Conservation (phyloP, 805 yeast species). For the Barnettozyma vustinii region DNA sequence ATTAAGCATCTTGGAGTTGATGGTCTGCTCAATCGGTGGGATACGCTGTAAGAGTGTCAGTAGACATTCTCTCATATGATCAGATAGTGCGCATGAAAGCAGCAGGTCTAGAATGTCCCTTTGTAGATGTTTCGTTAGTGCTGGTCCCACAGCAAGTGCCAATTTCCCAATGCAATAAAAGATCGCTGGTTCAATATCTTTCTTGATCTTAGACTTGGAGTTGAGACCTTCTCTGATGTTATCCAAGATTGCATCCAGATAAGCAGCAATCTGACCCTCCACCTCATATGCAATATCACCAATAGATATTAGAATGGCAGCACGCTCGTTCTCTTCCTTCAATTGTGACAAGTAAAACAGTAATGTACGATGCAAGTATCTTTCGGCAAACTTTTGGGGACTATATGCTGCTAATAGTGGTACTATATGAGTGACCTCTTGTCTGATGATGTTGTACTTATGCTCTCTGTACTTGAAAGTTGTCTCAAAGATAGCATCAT, state of each 20-base stretch:
- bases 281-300: conserved; percentile 79
- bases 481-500: conserved; percentile 72
- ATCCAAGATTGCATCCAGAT: conserved; percentile 80
- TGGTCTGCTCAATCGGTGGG: conserved; percentile 72
- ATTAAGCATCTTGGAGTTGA: conserved; percentile 67
- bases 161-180: conserved; percentile 85
- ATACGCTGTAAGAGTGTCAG: conserved; percentile 62
- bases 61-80: conserved; percentile 72
- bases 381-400: conserved; percentile 67
- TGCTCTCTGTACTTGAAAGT: conserved; percentile 72
- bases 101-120: conserved; percentile 74
- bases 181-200: conserved; percentile 77
- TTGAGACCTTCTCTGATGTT: conserved; percentile 76
- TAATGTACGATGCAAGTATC: conserved; percentile 75
- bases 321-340: conserved; percentile 69
- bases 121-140: conserved; percentile 82
- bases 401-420: conserved; percentile 81
- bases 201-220: conserved; percentile 44
- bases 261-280: conserved; percentile 78
- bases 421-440: conserved; percentile 77
- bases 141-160: conserved; percentile 88
- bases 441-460: conserved; percentile 67
- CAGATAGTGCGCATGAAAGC: conserved; percentile 78
- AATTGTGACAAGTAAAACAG: conserved; percentile 73
- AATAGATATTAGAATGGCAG: conserved; percentile 70